Evolutionary conservation across 768 basidiomycete species (phyloP).

Genomic region (Mycena vitilis): DNA sequence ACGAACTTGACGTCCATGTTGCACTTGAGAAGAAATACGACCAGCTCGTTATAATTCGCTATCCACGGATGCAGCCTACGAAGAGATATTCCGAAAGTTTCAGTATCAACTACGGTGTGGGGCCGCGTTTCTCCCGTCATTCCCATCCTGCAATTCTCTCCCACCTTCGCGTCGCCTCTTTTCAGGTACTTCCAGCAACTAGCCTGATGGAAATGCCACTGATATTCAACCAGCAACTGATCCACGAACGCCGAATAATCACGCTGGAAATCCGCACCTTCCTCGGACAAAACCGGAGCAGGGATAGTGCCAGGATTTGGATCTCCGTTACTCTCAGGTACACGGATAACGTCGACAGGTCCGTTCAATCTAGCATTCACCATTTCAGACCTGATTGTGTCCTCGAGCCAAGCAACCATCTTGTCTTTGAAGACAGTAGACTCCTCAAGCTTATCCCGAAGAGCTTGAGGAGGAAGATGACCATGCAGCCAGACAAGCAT

Average conservation of each 20-base stretch:
- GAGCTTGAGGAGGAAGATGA: not conserved
- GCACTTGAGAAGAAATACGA: not conserved
- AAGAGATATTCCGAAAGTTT: slow-evolving; percentile 33
- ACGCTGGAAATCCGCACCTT: not conserved
- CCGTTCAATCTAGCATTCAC: not conserved
- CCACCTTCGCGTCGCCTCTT: not conserved
- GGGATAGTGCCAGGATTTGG: too few species aligned
- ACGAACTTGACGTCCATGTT: slow-evolving; percentile 45
- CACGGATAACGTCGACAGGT: too few species aligned
- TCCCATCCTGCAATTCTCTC: not conserved
- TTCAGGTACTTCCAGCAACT: slow-evolving; percentile 6
- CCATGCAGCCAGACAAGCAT: slow-evolving; percentile 33
- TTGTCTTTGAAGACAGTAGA: not conserved
- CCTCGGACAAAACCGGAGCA: too few species aligned
- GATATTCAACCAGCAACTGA: not conserved
- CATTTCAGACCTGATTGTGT: not conserved
- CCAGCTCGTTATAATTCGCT: slow-evolving; percentile 20
- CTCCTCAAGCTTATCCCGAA: not conserved
- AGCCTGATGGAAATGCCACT: not conserved
- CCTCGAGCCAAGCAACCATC: not conserved
- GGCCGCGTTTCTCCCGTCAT: not conserved
- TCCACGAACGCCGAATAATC: not conserved
- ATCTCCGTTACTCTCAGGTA: too few species aligned
- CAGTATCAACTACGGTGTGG: not conserved
- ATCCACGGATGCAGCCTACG: not conserved